Evolutionary conservation across 176 grass and related monocot species (phyloP).

Genomic region (Lolium perenne): DNA sequence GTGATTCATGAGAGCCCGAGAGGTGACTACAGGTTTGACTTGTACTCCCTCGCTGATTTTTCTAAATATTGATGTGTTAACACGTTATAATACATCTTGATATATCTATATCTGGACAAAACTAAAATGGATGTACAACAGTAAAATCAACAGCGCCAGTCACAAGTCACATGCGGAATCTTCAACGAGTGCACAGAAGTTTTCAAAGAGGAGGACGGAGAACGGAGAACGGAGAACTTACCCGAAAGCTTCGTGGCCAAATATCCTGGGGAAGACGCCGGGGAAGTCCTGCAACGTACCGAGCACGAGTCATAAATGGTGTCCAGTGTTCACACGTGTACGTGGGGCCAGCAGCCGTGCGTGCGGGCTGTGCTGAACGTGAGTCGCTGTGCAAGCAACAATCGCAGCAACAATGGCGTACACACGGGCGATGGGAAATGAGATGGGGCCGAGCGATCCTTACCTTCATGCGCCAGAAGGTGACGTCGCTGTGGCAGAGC

Average conservation of each 20-base stretch:
- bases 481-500: conserved; percentile 88
- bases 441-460: not conserved
- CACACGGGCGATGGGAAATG: not conserved
- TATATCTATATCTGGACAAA: too few species aligned
- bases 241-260: conserved; percentile 93
- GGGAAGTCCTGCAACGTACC: conserved; percentile 52
- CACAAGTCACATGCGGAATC: not conserved
- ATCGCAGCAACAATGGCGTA: not conserved
- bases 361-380: not conserved
- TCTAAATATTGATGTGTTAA: too few species aligned
- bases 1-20: not conserved
- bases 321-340: not conserved
- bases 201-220: too few species aligned
- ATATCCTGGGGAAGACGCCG: conserved; percentile 63
- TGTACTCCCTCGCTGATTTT: not conserved
- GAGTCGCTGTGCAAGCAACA: not conserved
- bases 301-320: not conserved
- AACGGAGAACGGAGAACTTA: conserved; percentile 27
- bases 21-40: not conserved
- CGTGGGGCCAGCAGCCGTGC: not conserved
- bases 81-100: too few species aligned
- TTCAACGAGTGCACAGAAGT: not conserved
- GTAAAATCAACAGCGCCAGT: conserved; percentile 1
- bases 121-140: too few species aligned
- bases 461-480: conserved; percentile 85